These are phyloP conservation scores for Trametes cingulata DNA, from an alignment of 768 basidiomycete species.

Conservation along the genomic window DNA sequence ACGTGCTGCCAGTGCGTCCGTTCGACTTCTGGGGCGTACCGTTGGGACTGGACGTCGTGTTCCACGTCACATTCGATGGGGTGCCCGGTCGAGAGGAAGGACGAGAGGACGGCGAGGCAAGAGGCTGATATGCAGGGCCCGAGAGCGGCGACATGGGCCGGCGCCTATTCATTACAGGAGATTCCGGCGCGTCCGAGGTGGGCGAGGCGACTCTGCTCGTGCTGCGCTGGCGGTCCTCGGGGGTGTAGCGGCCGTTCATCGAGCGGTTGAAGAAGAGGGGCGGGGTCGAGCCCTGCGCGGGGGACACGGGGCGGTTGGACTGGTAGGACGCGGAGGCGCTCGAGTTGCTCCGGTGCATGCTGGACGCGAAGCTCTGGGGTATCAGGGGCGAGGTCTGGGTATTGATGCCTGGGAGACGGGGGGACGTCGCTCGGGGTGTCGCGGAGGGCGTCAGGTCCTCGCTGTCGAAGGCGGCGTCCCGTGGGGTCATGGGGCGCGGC, in stretches of 20 bases:
- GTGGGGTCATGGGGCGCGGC: conserved; percentile 91
- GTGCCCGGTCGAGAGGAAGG: conserved; percentile 51
- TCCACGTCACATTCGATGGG: conserved; percentile 81
- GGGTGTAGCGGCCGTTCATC: conserved; percentile 65
- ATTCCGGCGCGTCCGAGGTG: conserved; percentile 35
- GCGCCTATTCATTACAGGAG: conserved; percentile 56
- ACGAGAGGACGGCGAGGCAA: conserved; percentile 47
- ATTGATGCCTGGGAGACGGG: conserved; percentile 42
- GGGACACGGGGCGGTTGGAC: conserved; percentile 49
- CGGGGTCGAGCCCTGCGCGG: conserved; percentile 42
- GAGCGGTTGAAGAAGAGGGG: conserved; percentile 58
- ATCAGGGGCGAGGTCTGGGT: conserved; percentile 35
- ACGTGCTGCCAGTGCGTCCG: conserved; percentile 57
- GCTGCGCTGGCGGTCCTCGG: conserved; percentile 44
- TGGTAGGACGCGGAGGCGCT: conserved; percentile 50
- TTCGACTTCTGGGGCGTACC: conserved; percentile 38
- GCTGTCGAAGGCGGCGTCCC: conserved; percentile 59
- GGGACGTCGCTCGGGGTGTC: conserved; percentile 79
- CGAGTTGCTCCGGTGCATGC: conserved; percentile 55
- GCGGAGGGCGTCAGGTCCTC: conserved; percentile 72
- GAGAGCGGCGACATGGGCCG: conserved; percentile 76
- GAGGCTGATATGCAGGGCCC: conserved; percentile 57
- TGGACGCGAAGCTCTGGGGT: conserved; percentile 39
- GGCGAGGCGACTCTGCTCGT: conserved; percentile 11
- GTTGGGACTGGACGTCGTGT: conserved; percentile 37